phyloP scores from a whole-genome alignment of 495 filamentous ascomycete species.

The Penicillium salamii region DNA sequence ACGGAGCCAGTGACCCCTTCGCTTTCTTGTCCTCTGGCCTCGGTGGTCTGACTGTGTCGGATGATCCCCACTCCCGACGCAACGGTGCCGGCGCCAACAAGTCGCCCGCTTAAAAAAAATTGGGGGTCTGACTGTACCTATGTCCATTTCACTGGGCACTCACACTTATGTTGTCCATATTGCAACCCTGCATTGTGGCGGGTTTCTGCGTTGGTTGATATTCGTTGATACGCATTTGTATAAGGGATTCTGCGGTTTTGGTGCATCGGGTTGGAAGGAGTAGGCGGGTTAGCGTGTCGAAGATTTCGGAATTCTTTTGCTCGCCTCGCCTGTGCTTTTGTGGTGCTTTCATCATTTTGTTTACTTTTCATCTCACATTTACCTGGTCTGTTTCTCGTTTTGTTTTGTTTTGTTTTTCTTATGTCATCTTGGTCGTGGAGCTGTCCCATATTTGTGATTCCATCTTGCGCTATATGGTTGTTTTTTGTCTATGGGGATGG shows the following conservation, averaged over 20 bases:
- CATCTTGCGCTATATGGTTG: slow-evolving; percentile 39
- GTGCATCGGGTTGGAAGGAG: slow-evolving; percentile 52
- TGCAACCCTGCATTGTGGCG: slow-evolving; percentile 33
- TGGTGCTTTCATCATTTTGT: slow-evolving; percentile 27
- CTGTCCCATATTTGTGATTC: slow-evolving; percentile 33
- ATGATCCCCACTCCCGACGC: slow-evolving; percentile 71
- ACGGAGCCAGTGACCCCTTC: slow-evolving; percentile 76
- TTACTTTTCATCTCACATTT: slow-evolving; percentile 20
- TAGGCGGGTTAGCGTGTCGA: slow-evolving; percentile 47
- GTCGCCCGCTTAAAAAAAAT: slow-evolving; percentile 49
- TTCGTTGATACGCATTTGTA: slow-evolving; percentile 55
- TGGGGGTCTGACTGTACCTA: slow-evolving; percentile 12
- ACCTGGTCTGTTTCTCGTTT: too few species aligned
- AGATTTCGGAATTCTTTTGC: slow-evolving; percentile 30
- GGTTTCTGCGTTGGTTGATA: slow-evolving; percentile 63
- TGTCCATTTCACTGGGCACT: slow-evolving; percentile 20
- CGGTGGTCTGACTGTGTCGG: slow-evolving; percentile 74
- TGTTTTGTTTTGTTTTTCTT: slow-evolving; percentile 15
- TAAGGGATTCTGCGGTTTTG: slow-evolving; percentile 50
- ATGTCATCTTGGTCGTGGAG: slow-evolving; percentile 33
- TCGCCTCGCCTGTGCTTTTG: slow-evolving; percentile 30
- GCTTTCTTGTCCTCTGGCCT: slow-evolving; percentile 84
- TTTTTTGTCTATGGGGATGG: slow-evolving; percentile 21
- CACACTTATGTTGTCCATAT: slow-evolving; percentile 42
- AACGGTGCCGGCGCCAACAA: slow-evolving; percentile 61